phyloP scores from a whole-genome alignment of 306 rosid genomes.

The barrel medic (Medicago truncatula) region MtrunA17r5.0-ANR NC_053045.1:52687001-52687500 shows the following conservation, averaged over 20 bases:
- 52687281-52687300: conserved; percentile 73
- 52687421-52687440: conserved; percentile 84
- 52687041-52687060: conserved; percentile 86
- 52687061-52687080: conserved; percentile 83
- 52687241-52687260: conserved; percentile 91
- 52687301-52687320: conserved; percentile 75
- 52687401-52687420: conserved; percentile 84
- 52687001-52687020: conserved; percentile 83
- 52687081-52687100: conserved; percentile 94
- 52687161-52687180: conserved; percentile 79
- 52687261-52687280: conserved; percentile 84
- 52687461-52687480: conserved; percentile 46
- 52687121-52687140: conserved; percentile 95
- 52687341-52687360: conserved; percentile 90
- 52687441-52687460: conserved; percentile 72
- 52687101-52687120: conserved; percentile 92
- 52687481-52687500: conserved; percentile 65
- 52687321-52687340: conserved; percentile 86
- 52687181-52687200: conserved; percentile 86
- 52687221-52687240: conserved; percentile 88
- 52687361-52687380: conserved; percentile 60
- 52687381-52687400: conserved; percentile 76
- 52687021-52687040: conserved; percentile 85
- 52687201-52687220: conserved; percentile 80
- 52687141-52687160: conserved; percentile 87